Evolutionary conservation across 2,329 filamentous ascomycete species (phyloP).

Genomic region (Penicillium vulpinum): DNA sequence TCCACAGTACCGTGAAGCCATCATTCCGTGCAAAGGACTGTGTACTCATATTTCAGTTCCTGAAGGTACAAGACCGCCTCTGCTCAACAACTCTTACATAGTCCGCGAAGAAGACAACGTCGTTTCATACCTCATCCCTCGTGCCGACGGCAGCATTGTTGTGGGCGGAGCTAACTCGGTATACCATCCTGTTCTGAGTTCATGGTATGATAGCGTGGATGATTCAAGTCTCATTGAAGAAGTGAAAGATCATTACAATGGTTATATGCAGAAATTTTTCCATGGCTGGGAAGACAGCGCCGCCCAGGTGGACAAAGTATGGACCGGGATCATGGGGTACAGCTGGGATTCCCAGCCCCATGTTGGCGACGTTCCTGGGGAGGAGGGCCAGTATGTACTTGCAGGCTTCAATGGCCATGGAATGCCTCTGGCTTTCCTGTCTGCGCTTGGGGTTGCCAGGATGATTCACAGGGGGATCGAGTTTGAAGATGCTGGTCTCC

Average conservation of each 20-base stretch:
- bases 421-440: conserved; percentile 61
- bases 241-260: conserved; percentile 44
- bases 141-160: conserved; percentile 57
- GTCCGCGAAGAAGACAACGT: conserved; percentile 52
- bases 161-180: conserved; percentile 62
- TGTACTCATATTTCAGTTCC: conserved; percentile 39
- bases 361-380: conserved; percentile 52
- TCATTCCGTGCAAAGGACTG: conserved; percentile 73
- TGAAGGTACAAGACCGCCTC: conserved; percentile 28
- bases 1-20: conserved; percentile 67
- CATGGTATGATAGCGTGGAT: conserved; percentile 50
- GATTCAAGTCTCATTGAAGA: conserved; percentile 54
- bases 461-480: conserved; percentile 49
- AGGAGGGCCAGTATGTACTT: conserved; percentile 55
- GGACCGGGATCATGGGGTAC: conserved; percentile 54
- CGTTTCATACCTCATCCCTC: conserved; percentile 60
- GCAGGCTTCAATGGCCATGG: conserved; percentile 68
- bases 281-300: conserved; percentile 40
- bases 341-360: conserved; percentile 55
- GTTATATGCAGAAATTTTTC: conserved; percentile 42
- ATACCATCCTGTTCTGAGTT: conserved; percentile 25
- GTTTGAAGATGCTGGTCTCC: conserved; percentile 34
- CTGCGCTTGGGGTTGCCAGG: conserved; percentile 58
- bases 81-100: conserved; percentile 55
- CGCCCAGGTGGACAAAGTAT: conserved; percentile 36